Base-by-base conservation (phyloP, 2,329 filamentous ascomycete genomes). In the Stagonosporopsis vannaccii region DNA sequence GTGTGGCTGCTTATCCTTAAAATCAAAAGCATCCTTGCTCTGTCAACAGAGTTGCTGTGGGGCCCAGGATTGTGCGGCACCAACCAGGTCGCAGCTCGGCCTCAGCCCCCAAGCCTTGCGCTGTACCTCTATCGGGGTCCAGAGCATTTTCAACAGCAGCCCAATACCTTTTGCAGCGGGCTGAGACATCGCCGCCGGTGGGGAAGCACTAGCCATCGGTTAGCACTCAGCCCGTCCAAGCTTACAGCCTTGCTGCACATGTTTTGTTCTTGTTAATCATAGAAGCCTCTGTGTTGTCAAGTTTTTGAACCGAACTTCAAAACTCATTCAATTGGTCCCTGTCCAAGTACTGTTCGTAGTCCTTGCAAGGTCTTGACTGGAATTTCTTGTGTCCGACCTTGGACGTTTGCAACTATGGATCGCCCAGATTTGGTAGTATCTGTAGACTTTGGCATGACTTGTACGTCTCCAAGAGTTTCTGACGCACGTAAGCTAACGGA, bases 361-460 rank as follows among this genome's bases (percentile, higher is more conserved):
- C 26, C 12, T 12, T 9, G 26, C 8, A 28, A 28, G 26, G 8
- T 12, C 26, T 12, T 11, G 9, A 28, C n/a, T n/a, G 26, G 9
- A 2, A 28, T 5, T n/a, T 32, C 30, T 15, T 13, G 30, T 3
- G 12, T 32, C n/a, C 15, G 11, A 13, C 1, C 11, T 30, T 12
- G 11, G 9, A 8, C 2, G 2, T 15, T 22, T n/a, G 35, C 22
- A 37, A 47, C 9, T 0, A 54, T 48, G 51, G 37, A 43, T 30
- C 36, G 43, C 7, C 72, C 72, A 28, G 68, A 76, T 20, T 67
- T 75, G 69, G 64, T 75, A 5, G 60, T 75, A 35, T 69, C 67
- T 3, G 59, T 75, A 23, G 72, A 76, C 56, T 63, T 75, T 57
- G 74, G 74, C 11, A 76, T 75, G 73, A 75, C 73, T 13, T 75